These are phyloP conservation scores for Ophiobolus disseminans DNA, from an alignment of 2,329 filamentous ascomycete species.

Conservation along the genomic window DNA sequence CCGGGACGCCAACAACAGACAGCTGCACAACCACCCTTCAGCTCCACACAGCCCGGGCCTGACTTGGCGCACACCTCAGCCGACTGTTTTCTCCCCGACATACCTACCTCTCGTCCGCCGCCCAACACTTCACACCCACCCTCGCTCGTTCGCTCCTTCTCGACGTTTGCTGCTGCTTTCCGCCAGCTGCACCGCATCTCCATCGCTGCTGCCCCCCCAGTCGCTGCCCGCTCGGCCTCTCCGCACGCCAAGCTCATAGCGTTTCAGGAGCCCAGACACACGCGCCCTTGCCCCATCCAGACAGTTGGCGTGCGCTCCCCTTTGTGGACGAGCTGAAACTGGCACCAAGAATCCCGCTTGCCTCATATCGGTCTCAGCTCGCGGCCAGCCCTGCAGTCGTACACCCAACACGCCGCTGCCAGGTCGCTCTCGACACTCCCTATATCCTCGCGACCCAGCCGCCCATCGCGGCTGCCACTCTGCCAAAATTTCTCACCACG, in stretches of 20 bases:
- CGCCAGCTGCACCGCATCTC: neutral
- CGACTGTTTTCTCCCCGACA: neutral
- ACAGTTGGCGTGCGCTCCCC: slow-evolving; percentile 26
- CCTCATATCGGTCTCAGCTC: slow-evolving; percentile 42
- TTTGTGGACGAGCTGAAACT: slow-evolving; percentile 5
- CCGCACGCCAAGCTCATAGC: slow-evolving; percentile 31
- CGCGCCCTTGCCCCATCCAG: slow-evolving; percentile 16
- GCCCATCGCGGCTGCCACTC: slow-evolving; percentile 44
- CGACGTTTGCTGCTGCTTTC: neutral
- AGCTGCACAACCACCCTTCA: neutral
- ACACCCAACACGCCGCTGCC: slow-evolving; percentile 17
- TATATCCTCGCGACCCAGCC: slow-evolving; percentile 40
- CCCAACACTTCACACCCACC: slow-evolving; percentile 4
- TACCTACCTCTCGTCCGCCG: neutral
- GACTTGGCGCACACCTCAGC: slow-evolving; percentile 13
- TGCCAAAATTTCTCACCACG: slow-evolving; percentile 64
- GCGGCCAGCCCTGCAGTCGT: slow-evolving; percentile 30
- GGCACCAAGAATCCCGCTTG: slow-evolving; percentile 17
- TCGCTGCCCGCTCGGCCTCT: slow-evolving; percentile 22
- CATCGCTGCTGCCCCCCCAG: neutral
- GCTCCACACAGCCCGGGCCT: slow-evolving; percentile 19
- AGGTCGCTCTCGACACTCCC: slow-evolving; percentile 16
- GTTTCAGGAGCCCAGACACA: slow-evolving; percentile 35
- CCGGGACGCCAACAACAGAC: neutral
- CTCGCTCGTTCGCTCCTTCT: slow-evolving; percentile 5